Percentiles rank a stretch among this genome's conserved stretches.
Evolutionary conservation across 768 basidiomycete genomes (phyloP).

Genomic region (Chiua virens): DNA sequence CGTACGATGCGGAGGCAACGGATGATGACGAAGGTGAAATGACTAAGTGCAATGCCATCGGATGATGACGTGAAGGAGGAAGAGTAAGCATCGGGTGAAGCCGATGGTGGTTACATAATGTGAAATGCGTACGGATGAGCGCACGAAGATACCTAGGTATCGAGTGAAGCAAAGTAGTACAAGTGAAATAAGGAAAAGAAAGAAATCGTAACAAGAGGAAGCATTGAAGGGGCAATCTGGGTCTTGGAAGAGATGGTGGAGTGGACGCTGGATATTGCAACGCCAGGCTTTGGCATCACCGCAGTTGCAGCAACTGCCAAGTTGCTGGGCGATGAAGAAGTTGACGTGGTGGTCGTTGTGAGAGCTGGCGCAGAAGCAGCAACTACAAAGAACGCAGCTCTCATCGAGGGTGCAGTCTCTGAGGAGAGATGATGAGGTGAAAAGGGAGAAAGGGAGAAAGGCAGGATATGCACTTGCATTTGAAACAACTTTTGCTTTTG

Average conservation of each 20-base stretch:
- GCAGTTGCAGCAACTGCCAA: slow-evolving; percentile 93
- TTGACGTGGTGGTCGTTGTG: slow-evolving; percentile 88
- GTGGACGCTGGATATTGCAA: slow-evolving; percentile 60
- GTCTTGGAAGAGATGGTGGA: slow-evolving; percentile 59
- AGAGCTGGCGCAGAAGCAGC: slow-evolving; percentile 87
- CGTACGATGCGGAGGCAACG: too few relatives aligned
- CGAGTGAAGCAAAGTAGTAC: too few relatives aligned
- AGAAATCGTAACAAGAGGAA: too few relatives aligned
- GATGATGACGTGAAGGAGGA: too few relatives aligned
- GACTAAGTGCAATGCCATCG: too few relatives aligned
- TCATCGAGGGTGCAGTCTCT: slow-evolving; percentile 93
- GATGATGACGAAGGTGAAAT: too few relatives aligned
- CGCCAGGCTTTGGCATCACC: slow-evolving; percentile 92
- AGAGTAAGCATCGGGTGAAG: too few relatives aligned
- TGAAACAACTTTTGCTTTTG: slow-evolving; percentile 89
- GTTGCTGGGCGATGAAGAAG: slow-evolving; percentile 90
- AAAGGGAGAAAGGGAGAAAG: not conserved
- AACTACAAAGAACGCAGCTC: slow-evolving; percentile 85
- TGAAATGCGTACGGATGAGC: too few relatives aligned
- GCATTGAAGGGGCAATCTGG: slow-evolving; percentile 8
- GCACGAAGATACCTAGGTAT: too few relatives aligned
- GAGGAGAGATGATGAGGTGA: slow-evolving; percentile 5
- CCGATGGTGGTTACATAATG: too few relatives aligned
- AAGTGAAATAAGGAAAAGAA: too few relatives aligned
- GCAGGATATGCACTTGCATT: slow-evolving; percentile 77